Base-by-base conservation (phyloP, 2,329 filamentous ascomycete genomes). In the Botrytis elliptica region DNA sequence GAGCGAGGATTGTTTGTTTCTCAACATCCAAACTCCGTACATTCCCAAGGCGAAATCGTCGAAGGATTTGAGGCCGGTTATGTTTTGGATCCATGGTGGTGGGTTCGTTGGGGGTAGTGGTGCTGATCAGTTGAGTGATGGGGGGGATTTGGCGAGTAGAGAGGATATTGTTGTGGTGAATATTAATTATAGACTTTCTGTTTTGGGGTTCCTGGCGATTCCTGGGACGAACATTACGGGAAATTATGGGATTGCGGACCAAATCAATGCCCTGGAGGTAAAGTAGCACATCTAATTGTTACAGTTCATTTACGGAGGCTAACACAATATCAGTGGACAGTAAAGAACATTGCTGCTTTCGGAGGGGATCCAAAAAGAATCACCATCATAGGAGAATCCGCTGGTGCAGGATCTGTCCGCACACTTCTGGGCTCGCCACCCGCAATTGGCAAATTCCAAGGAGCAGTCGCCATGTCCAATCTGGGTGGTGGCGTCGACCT, bases 191-290 rank as follows among this genome's bases (percentile, higher is more conserved):
- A 73, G 79, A 16, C 75, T 80, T 14, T 76, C 75, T 6, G 79
- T 77, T 20, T 64, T 80, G 40, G 79, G 79, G 16, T 80, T 80
- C 74, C 79, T 88, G 0, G 86, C 87, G 8, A 82, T 87, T 40
- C 83, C 86, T 7, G 86, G 85, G n/a, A 86, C 85, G 0, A 79
- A 84, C 38, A 83, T 87, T 33, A 86, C 82, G 16, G 86, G 86
- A 0, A 88, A 88, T 75, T 87, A 83, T 75, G 86, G 86, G 4
- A 84, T 88, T 66, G 83, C 82, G 10, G 86, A 88, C 74, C 86
- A 88, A 75, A 82, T 86, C 20, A 84, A 83, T 12, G 86, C 86
- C 1, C 79, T 88, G 36, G 77, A 83, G 76, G 81, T 82, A 73
- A 75, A 74, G 62, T 12, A n/a, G 16, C 22, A 36, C 29, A 25